Evolutionary conservation across 306 rosid genomes (phyloP), one percentile per base, ranked within the genome.

Genomic region (Cercis canadensis): DNA sequence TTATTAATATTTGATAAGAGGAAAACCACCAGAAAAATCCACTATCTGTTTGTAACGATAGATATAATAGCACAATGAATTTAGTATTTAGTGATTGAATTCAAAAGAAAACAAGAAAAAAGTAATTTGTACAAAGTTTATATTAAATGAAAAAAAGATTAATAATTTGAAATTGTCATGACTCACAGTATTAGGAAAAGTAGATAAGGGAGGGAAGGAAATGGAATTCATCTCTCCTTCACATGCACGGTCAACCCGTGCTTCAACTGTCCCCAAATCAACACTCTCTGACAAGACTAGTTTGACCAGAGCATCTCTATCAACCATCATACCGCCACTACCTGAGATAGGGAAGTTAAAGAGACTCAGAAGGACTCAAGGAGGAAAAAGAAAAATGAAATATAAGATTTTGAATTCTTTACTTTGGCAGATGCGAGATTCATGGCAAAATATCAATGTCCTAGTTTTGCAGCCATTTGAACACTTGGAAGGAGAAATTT

Each of bases 151-250:
- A 15, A 64, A 39, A 9, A 33, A 37, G 34, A 24, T 49, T 0
- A 40, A 17, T 52, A 14, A 67, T 24, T 3, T 21, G 3, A 11
- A 47, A 47, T 51, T 39, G 72, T 14, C 29, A 65, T 18, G 49
- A 73, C 85, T 81, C 75, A 81, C 85, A 47, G 75, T 41, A 58
- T 36, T 47, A 31, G 78, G 60, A 65, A 70, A 75, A 52, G 62
- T 18, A 12, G 77, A 56, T 19, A 53, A 2, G 61, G 58, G 70
- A 60, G 76, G 65, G 17, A 32, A 12, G 15, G 39, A 39, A 15
- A 18, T n/a, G 45, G 75, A 51, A 67, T 15, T 49, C 8, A 43
- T 31, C 40, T 67, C 85, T 45, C 60, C 55, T 54, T 66, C 58
- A 10, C 10, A 29, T 77, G 82, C 85, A 73, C 76, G 56, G 55